These are phyloP conservation scores for Mallotus nudiflorus DNA, from an alignment of 345 rosid genomes.

Conservation along the genomic window DNA sequence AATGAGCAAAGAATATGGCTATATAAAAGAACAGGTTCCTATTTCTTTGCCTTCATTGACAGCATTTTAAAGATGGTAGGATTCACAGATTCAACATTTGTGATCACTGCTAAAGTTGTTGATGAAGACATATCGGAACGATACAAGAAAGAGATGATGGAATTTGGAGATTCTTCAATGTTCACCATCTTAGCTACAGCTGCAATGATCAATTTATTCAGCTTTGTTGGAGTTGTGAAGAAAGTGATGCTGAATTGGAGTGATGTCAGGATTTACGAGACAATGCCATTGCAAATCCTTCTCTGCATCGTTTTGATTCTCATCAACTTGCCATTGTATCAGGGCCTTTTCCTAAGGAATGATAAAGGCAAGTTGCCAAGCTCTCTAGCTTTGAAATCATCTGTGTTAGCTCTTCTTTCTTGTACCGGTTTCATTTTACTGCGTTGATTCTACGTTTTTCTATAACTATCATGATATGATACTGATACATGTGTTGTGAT, in stretches of 20 bases:
- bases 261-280: slow-evolving; percentile 1
- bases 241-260: slow-evolving; percentile 1
- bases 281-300: slow-evolving; percentile 38
- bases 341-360: no score
- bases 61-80: no score
- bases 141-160: slow-evolving; percentile 66
- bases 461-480: no score
- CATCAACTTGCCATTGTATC: no score
- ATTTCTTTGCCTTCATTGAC: no score
- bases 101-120: no score
- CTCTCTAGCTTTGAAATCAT: slow-evolving; percentile 42
- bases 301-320: no score
- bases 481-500: no score
- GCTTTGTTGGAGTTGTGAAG: slow-evolving; percentile 33
- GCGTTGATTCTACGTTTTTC: no score
- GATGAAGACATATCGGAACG: no score
- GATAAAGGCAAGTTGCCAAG: slow-evolving; percentile 64
- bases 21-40: slow-evolving; percentile 71
- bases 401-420: slow-evolving; percentile 38
- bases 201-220: slow-evolving; percentile 54
- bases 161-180: slow-evolving; percentile 66
- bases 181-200: slow-evolving; percentile 55
- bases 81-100: no score
- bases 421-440: slow-evolving; percentile 41
- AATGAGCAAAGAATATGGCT: slow-evolving; percentile 74